Base-by-base conservation (phyloP, 176 grass and related monocot genomes). In the Carex littledalei region DNA sequence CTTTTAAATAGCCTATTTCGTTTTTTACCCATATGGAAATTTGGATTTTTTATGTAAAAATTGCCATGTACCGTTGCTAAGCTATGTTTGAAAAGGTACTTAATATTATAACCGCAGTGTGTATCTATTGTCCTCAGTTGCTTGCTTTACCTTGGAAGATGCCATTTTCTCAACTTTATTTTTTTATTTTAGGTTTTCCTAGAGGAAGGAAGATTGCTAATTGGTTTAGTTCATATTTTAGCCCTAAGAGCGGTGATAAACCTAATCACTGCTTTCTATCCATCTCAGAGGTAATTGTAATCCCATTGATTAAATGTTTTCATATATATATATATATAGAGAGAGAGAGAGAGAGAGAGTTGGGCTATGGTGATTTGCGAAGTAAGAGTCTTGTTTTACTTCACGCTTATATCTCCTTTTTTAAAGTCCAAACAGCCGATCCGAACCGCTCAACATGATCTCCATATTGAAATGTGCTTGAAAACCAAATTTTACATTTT, bases 161-260 rank as follows among this genome's bases (percentile, higher is more conserved):
- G 22, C 13, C 22, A 55, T 63, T 6, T 63, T 59, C 79, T 41
- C 35, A 62, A 63, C 39, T 43, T 8, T 52, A 21, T 75, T 22
- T 52, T 35, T 60, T 76, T 76, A 20, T 70, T 82, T 67, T 57
- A 89, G 84, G 64, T 32, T 67, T 41, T 64, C 66, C 15, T 85
- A 66, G 73, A 82, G 77, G 72, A 79, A 60, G 55, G 21, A 88
- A 70, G 20, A 86, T 86, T 45, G 41, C 77, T 54, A 70, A 43
- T 9, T 89, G 83, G 84, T 67, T 89, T 71, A 85, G 37, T 55
- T 89, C 87, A 3, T 85, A 86, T 65, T 17, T 81, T 32, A 71
- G 68, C 39, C 43, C 64, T 26, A 89, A 80, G 41, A 86, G 49
- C 61, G 54, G 26, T 61, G 60, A 63, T 63, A 89, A 89, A 89